Evolutionary conservation across 768 basidiomycete genomes (phyloP).

Genomic region (Porpolomopsis calyptriformis): DNA sequence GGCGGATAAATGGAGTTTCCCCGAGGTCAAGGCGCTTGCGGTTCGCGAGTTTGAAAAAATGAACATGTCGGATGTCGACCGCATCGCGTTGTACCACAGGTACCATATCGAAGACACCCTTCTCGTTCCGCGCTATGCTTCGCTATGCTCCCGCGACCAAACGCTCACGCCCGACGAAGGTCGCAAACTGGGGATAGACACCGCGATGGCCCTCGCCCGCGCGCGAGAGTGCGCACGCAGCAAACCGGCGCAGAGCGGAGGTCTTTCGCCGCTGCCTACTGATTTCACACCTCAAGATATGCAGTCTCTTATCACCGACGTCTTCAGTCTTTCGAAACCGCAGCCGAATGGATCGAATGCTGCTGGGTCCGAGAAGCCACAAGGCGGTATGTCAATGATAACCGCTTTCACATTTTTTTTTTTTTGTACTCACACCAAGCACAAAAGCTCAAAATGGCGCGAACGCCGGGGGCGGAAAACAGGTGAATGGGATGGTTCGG

Average conservation of each 20-base stretch:
- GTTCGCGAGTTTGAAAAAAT: slow-evolving; percentile 45
- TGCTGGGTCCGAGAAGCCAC: no score
- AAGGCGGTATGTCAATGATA: no score
- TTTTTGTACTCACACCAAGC: no score
- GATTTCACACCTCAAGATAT: background rate
- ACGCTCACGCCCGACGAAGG: slow-evolving; percentile 48
- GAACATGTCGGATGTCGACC: slow-evolving; percentile 25
- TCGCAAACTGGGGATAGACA: slow-evolving; percentile 44
- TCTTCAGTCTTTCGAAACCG: background rate
- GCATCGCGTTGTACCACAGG: slow-evolving; percentile 42
- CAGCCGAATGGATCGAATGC: background rate
- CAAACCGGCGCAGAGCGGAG: background rate
- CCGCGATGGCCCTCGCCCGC: slow-evolving; percentile 38
- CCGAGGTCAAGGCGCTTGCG: slow-evolving; percentile 45
- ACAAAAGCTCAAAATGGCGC: no score
- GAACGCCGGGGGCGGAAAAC: no score
- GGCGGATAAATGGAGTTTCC: slow-evolving; percentile 46
- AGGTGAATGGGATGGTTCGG: no score
- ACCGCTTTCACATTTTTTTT: no score
- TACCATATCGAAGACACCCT: slow-evolving; percentile 38
- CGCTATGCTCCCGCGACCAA: slow-evolving; percentile 39
- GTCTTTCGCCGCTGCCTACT: background rate
- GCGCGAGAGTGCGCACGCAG: slow-evolving; percentile 33
- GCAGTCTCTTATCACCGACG: background rate
- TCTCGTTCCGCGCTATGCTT: slow-evolving; percentile 41